Evolutionary conservation across 2,329 filamentous ascomycete genomes (phyloP).

Genomic region (Botrytis cinerea): DNA sequence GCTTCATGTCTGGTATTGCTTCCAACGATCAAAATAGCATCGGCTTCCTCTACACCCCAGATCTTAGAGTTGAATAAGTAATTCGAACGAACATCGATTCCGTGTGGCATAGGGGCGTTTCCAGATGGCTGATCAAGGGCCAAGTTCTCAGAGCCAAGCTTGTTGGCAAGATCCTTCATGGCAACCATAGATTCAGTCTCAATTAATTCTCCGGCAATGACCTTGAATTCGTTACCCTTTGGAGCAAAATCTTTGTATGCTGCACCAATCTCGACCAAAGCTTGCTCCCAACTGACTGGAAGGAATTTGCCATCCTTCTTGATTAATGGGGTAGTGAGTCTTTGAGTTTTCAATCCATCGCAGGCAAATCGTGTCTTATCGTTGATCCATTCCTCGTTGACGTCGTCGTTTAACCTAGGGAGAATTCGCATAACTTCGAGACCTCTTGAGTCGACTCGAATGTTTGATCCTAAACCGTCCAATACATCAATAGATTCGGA

Average conservation of each 20-base stretch:
- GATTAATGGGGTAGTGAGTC: conserved; percentile 88
- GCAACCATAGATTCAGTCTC: conserved; percentile 94
- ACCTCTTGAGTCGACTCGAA: conserved; percentile 88
- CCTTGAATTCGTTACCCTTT: conserved; percentile 94
- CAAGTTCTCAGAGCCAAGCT: conserved; percentile 92
- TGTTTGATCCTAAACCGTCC: conserved; percentile 90
- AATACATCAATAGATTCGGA: conserved; percentile 94
- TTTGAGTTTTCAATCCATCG: conserved; percentile 94
- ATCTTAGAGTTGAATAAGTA: conserved; percentile 97
- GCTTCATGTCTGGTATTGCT: conserved; percentile 96
- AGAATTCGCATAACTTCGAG: conserved; percentile 95
- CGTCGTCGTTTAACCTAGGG: conserved; percentile 91
- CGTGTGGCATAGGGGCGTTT: conserved; percentile 82
- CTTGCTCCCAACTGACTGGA: conserved; percentile 94
- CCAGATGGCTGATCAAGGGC: conserved; percentile 88
- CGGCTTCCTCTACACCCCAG: conserved; percentile 89
- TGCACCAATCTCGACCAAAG: conserved; percentile 79
- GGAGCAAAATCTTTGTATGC: conserved; percentile 79
- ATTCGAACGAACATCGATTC: conserved; percentile 89
- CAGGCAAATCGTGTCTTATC: conserved; percentile 97
- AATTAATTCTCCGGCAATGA: conserved; percentile 83
- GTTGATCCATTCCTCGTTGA: conserved; percentile 99
- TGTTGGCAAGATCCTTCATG: conserved; percentile 96
- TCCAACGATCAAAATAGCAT: conserved; percentile 87
- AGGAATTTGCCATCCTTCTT: conserved; percentile 88